These are phyloP conservation scores for Venturia carpophila DNA, from an alignment of 2,329 filamentous ascomycete species.

Conservation along the genomic window DNA sequence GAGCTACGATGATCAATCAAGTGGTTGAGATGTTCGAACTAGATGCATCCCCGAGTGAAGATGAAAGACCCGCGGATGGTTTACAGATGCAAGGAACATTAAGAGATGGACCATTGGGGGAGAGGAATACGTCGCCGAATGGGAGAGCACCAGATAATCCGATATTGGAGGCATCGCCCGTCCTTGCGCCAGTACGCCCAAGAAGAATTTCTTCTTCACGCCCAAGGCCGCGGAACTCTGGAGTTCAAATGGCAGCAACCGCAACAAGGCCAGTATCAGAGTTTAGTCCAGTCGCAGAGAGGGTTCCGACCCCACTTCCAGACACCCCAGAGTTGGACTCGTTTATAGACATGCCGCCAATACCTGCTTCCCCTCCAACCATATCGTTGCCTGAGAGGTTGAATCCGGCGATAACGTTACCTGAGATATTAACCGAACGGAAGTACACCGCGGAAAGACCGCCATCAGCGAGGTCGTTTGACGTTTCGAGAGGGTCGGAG, in stretches of 20 bases:
- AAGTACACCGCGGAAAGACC: background rate
- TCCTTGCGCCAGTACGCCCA: background rate
- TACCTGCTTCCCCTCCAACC: background rate
- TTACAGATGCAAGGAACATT: background rate
- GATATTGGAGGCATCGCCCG: background rate
- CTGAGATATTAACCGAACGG: background rate
- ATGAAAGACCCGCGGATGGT: background rate
- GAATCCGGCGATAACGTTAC: background rate
- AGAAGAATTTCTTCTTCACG: background rate
- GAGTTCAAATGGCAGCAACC: background rate
- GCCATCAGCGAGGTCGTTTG: background rate
- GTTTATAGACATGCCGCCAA: background rate
- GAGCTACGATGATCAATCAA: background rate
- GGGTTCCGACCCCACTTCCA: background rate
- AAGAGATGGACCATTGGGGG: background rate
- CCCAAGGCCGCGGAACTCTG: background rate
- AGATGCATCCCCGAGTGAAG: background rate
- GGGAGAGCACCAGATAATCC: background rate
- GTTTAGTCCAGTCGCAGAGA: background rate
- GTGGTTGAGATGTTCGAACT: conserved; percentile 4
- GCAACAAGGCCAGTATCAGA: background rate
- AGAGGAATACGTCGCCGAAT: background rate
- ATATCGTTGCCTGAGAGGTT: background rate
- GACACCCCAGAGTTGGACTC: background rate
- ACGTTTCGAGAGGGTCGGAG: background rate